Conservation (phyloP, 495 filamentous ascomycete genomes). For the Amphirosellinia nigrospora region DNA sequence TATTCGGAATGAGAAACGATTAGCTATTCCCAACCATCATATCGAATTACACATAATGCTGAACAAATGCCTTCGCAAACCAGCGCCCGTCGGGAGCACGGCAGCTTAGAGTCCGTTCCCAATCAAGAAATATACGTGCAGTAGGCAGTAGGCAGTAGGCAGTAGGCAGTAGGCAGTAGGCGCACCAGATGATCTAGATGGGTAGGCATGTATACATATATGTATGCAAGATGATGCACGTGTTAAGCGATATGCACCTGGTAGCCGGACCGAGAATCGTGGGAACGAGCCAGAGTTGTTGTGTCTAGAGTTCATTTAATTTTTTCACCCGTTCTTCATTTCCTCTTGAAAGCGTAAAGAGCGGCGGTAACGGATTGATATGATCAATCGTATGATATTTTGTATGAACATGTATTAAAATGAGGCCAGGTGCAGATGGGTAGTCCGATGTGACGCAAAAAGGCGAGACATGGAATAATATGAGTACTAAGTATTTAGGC, state of each 20-base stretch:
- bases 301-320: not conserved
- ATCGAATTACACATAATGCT: not conserved
- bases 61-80: constrained; percentile 5
- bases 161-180: not conserved
- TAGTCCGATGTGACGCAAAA: constrained; percentile 5
- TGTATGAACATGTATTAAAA: not conserved
- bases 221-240: constrained; percentile 23
- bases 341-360: not conserved
- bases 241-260: constrained; percentile 15
- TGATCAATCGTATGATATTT: constrained; percentile 21
- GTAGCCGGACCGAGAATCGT: not conserved
- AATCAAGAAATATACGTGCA: constrained; percentile 3
- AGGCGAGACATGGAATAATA: not conserved
- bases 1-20: not conserved
- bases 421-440: not conserved
- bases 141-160: not conserved
- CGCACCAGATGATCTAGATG: not conserved
- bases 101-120: constrained; percentile 22
- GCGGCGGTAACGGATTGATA: constrained; percentile 1
- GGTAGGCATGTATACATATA: not conserved
- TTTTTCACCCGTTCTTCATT: not conserved
- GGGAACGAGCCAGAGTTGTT: not conserved
- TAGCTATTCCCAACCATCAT: constrained; percentile 3
- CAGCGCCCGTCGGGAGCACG: not conserved
- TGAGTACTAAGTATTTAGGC: not conserved